Conservation (phyloP, 2,329 filamentous ascomycete species). For the Cytospora piceicola region DNA sequence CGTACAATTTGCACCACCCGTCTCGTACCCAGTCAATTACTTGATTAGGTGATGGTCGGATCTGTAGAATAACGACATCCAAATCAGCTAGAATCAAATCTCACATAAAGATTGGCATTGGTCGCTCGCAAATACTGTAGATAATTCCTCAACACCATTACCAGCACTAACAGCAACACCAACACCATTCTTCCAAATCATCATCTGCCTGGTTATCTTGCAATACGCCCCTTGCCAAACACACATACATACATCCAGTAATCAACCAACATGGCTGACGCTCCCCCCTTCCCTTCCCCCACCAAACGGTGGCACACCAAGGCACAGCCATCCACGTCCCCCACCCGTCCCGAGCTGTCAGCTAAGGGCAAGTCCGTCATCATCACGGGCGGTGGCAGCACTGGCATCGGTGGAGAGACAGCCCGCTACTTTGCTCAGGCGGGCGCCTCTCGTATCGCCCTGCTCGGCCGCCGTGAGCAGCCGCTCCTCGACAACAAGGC, state of each 20-base stretch:
- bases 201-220: too few species aligned
- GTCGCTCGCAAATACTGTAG: too few species aligned
- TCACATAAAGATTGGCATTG: too few species aligned
- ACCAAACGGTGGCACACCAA: slow-evolving; percentile 8
- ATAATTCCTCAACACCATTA: too few species aligned
- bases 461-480: slow-evolving; percentile 10
- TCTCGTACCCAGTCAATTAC: too few species aligned
- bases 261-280: not conserved
- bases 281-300: not conserved
- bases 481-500: slow-evolving; percentile 16
- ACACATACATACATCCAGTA: not conserved
- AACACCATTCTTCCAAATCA: too few species aligned
- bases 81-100: too few species aligned
- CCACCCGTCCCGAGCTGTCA: slow-evolving; percentile 12
- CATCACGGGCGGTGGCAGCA: slow-evolving; percentile 6
- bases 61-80: too few species aligned
- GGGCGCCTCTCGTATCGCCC: slow-evolving; percentile 1
- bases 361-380: slow-evolving; percentile 5
- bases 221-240: too few species aligned
- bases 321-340: slow-evolving; percentile 1
- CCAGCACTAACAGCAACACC: too few species aligned
- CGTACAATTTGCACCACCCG: too few species aligned
- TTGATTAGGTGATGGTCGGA: too few species aligned
- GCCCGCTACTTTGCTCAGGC: slow-evolving; percentile 11
- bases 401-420: slow-evolving; percentile 7